These are phyloP conservation scores for Leishmania martiniquensis DNA, from an alignment of 208 protist genomes.

Conservation along the genomic window DNA sequence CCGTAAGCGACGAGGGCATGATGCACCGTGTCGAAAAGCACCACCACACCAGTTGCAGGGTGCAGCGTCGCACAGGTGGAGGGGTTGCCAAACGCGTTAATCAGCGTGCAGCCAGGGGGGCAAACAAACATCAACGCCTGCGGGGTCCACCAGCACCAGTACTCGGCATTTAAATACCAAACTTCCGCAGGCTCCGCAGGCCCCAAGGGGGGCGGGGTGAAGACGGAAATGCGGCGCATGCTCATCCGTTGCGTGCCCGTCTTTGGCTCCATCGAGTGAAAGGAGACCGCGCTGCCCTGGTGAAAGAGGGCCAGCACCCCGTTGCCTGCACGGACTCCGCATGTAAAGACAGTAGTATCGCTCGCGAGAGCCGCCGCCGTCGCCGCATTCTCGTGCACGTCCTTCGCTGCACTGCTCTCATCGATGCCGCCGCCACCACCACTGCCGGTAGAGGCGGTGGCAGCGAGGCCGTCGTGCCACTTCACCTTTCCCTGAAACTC, in stretches of 20 bases:
- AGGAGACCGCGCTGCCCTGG: constrained; percentile 10
- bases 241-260: constrained; percentile 7
- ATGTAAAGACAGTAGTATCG: constrained; percentile 15
- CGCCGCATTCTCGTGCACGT: constrained; percentile 1
- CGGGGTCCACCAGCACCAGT: constrained; percentile 36
- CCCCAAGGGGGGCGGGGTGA: neutral
- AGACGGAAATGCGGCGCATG: constrained; percentile 15
- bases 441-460: constrained; percentile 7
- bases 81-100: neutral
- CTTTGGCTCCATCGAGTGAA: constrained; percentile 20
- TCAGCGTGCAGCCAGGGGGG: constrained; percentile 9
- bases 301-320: constrained; percentile 14
- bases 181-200: neutral
- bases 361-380: neutral
- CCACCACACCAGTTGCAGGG: constrained; percentile 14
- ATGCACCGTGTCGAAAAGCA: constrained; percentile 25
- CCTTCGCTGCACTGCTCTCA: constrained; percentile 10
- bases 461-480: constrained; percentile 14
- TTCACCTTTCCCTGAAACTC: constrained; percentile 80
- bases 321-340: constrained; percentile 8
- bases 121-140: constrained; percentile 17
- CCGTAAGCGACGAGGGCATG: constrained; percentile 28
- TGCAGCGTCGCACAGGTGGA: constrained; percentile 28
- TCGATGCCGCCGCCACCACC: neutral
- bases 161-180: neutral